Conservation (phyloP, 306 rosid genomes). For the Pyrus pyrifolia region DNA sequence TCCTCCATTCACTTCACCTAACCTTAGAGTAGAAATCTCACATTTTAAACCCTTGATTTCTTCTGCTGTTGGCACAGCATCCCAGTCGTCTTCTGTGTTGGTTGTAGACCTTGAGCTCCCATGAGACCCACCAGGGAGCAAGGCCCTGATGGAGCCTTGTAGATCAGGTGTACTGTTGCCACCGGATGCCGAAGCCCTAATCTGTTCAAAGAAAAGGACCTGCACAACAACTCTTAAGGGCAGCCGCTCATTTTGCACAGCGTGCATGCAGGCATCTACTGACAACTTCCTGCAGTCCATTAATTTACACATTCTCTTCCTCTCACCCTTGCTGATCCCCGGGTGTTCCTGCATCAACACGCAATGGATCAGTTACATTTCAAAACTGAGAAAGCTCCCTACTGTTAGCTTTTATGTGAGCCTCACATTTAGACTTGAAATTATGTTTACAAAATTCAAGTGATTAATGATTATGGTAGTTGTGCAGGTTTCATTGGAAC, state of each 20-base stretch:
- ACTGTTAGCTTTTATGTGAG: not conserved
- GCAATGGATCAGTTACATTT: not conserved
- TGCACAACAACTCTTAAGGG: constrained; percentile 81
- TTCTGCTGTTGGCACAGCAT: constrained; percentile 55
- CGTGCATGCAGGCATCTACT: constrained; percentile 87
- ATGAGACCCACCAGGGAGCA: constrained; percentile 62
- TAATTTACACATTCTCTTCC: constrained; percentile 72
- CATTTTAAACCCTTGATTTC: constrained; percentile 66
- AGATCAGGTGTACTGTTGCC: constrained; percentile 63
- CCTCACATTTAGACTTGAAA: not conserved
- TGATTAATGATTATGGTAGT: not conserved
- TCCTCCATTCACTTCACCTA: constrained; percentile 27
- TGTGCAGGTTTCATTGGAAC: not conserved
- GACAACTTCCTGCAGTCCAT: constrained; percentile 92
- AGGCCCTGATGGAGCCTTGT: constrained; percentile 50
- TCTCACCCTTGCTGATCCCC: constrained; percentile 77
- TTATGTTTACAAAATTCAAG: not conserved
- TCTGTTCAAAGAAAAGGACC: constrained; percentile 89
- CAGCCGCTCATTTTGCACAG: constrained; percentile 87
- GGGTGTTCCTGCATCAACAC: constrained; percentile 72
- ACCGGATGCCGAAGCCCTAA: constrained; percentile 54
- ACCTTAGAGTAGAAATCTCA: constrained; percentile 45
- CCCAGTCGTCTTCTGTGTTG: constrained; percentile 89
- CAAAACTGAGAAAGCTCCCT: not conserved
- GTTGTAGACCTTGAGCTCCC: constrained; percentile 87